Evolutionary conservation across 1,139 yeast genomes (phyloP).

Genomic region (Hanseniaspora gamundiae): DNA sequence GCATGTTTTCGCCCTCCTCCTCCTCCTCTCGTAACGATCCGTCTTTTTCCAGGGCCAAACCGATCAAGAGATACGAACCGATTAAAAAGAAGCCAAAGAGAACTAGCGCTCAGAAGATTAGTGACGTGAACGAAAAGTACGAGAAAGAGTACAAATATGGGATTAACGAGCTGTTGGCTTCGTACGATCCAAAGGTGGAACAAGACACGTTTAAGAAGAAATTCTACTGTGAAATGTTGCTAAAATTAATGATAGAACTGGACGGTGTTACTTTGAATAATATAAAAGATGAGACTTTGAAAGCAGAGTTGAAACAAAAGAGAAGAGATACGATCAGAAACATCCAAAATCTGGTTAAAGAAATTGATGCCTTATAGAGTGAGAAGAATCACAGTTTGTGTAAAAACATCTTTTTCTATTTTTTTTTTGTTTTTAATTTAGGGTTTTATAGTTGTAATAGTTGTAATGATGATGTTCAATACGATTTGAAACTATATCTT

Average conservation of each 20-base stretch:
- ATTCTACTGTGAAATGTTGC: constrained; percentile 52
- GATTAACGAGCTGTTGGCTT: constrained; percentile 12
- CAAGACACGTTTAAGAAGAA: constrained; percentile 38
- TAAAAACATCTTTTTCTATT: too few species aligned
- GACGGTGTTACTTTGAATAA: constrained; percentile 47
- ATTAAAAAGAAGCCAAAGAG: constrained; percentile 12
- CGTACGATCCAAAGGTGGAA: constrained; percentile 21
- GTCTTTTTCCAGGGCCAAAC: too few species aligned
- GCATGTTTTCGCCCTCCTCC: too few species aligned
- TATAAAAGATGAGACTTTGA: constrained; percentile 25
- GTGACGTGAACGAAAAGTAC: constrained; percentile 17
- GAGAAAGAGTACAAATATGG: constrained; percentile 19
- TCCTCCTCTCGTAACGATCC: too few species aligned
- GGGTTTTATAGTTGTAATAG: too few species aligned
- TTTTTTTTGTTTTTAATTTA: too few species aligned
- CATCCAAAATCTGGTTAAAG: constrained; percentile 48
- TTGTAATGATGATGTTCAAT: too few species aligned
- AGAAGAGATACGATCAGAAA: constrained; percentile 49
- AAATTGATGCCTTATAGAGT: constrained; percentile 40
- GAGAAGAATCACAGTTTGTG: too few species aligned
- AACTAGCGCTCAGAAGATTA: constrained; percentile 18
- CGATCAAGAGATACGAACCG: too few species aligned
- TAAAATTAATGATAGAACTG: constrained; percentile 52
- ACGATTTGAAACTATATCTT: too few species aligned
- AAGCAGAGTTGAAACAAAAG: constrained; percentile 39